Conservation (phyloP, 1,284 basidiomycete species). For the Phaffia rhodozyma region DNA sequence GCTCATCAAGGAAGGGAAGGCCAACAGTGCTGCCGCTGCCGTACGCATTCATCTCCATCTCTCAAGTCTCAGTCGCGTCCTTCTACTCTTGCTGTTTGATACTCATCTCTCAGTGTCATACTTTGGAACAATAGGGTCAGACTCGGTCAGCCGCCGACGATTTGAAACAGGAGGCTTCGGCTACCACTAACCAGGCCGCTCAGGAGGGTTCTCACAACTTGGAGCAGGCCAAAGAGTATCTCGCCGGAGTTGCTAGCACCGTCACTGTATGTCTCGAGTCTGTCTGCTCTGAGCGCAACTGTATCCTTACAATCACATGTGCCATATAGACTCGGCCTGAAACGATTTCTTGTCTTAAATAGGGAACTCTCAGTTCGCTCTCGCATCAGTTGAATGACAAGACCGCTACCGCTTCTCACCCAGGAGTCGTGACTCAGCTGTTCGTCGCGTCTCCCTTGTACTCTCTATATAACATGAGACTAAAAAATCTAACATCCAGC, state of each 20-base stretch:
- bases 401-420: slow-evolving; percentile 13
- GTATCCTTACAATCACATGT: neutral
- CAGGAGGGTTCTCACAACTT: slow-evolving; percentile 8
- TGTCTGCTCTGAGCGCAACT: neutral
- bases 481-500: neutral
- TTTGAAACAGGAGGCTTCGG: neutral
- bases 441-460: neutral
- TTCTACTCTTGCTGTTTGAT: too few relatives aligned
- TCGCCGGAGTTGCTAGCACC: slow-evolving; percentile 10
- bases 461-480: neutral
- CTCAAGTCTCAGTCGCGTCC: neutral
- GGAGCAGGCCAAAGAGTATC: slow-evolving; percentile 9
- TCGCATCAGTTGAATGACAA: slow-evolving; percentile 4
- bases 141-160: slow-evolving; percentile 5
- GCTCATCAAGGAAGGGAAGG: slow-evolving; percentile 3
- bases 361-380: slow-evolving; percentile 2
- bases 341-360: too few relatives aligned
- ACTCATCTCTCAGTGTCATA: too few relatives aligned
- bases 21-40: neutral
- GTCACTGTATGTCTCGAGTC: slow-evolving; percentile 5
- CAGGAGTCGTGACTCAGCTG: slow-evolving; percentile 13
- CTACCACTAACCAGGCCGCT: slow-evolving; percentile 9
- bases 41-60: neutral
- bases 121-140: neutral
- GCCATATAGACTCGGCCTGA: neutral